Base-by-base conservation (phyloP, 2,329 filamentous ascomycete genomes). In the Helotiales sp. region DNA sequence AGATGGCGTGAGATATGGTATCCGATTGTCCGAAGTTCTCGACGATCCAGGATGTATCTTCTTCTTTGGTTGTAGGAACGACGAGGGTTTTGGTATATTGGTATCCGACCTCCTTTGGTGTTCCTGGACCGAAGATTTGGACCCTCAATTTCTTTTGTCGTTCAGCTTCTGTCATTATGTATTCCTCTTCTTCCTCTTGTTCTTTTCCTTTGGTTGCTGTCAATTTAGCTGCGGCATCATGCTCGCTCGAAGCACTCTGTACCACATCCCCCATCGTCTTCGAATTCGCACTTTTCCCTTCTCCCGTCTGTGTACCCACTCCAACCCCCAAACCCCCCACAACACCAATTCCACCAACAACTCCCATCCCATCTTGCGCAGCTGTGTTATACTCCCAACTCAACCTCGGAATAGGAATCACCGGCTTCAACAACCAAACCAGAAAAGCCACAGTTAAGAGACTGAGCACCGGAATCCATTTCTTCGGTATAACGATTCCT, bases 21-120 rank as follows among this genome's bases (percentile, higher is more conserved):
- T 46, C 42, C 25, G 59, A 52, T 5, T 25, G 33, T 2, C 42
- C 48, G 48, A 69, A 67, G 30, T 66, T 59, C 10, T 65, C 52
- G 4, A 49, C 6, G 4, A 70, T 62, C 67, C 67, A 70, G 3
- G 38, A 24, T 2, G 61, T 58, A 30, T 67, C 63, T 17, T 69
- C 67, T 12, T 66, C 29, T 40, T 29, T 19, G 10, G 48, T 59
- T 15, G 40, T 48, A 8, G 57, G 52, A 24, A 59, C 42, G 6
- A 59, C 42, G 13, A 59, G 34, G 1, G 52, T 55, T 34, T 46
- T 55, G 19, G 57, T 55, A 19, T 59, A 59, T 15, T 33, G 25
- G 15, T 52, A 33, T 30, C 55, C 59, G 19, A 54, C 49, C 3
- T 49, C 42, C 24, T 61, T 55, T 22, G 44, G 24, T 10, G 25